Evolutionary conservation across 192 early-diverging fungal genomes (phyloP).

Genomic region (Diversispora eburnea): DNA sequence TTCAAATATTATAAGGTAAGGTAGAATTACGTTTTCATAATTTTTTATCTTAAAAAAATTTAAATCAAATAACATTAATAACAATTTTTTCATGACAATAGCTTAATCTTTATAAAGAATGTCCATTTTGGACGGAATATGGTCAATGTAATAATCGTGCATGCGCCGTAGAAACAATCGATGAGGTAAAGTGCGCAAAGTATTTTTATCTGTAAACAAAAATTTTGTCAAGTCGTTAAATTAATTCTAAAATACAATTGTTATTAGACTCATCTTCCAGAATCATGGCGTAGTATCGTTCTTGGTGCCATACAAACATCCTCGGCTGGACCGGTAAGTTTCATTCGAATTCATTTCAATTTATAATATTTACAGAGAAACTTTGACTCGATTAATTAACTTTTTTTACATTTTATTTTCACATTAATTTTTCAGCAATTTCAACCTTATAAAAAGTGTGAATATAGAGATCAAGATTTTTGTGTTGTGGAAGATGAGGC

Average conservation of each 20-base stretch:
- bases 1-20: conserved; percentile 92
- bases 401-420: background rate
- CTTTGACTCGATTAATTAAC: conserved; percentile 31
- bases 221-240: background rate
- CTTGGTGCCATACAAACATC: conserved; percentile 72
- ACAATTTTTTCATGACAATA: conserved; percentile 23
- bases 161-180: conserved; percentile 66
- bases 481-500: conserved; percentile 83
- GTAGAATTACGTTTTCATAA: background rate
- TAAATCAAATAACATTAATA: background rate
- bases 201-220: background rate
- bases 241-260: background rate
- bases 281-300: conserved; percentile 45
- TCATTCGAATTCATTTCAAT: background rate
- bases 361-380: background rate
- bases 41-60: background rate
- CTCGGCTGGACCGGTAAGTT: conserved; percentile 44
- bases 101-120: conserved; percentile 69
- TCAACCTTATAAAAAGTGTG: conserved; percentile 51
- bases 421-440: conserved; percentile 39
- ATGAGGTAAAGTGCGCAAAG: conserved; percentile 39
- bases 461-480: conserved; percentile 79
- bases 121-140: conserved; percentile 70
- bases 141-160: conserved; percentile 60
- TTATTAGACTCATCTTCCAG: conserved; percentile 39